These are phyloP conservation scores for Vitrella brassicaformis DNA, from an alignment of 73 alveolate species.

Conservation along the genomic window DNA sequence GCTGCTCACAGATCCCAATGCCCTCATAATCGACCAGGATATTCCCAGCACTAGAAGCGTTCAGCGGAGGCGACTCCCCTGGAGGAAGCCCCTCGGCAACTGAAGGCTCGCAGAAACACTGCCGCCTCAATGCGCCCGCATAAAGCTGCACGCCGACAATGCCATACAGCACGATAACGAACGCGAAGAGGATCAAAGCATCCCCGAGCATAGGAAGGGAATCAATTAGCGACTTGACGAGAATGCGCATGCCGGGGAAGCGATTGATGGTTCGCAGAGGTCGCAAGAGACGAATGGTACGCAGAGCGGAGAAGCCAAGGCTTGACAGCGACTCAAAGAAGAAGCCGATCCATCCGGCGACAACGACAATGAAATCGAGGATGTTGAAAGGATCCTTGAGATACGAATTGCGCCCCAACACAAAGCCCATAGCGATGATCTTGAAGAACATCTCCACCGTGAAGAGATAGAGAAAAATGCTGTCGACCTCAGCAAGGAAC, in stretches of 20 bases:
- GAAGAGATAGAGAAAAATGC: slow-evolving; percentile 21
- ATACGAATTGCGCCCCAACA: slow-evolving; percentile 40
- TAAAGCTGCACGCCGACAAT: slow-evolving; percentile 53
- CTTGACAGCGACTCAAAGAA: slow-evolving; percentile 35
- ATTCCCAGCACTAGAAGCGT: too few relatives aligned
- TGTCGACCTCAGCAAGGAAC: slow-evolving; percentile 8
- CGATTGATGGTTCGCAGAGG: slow-evolving; percentile 64
- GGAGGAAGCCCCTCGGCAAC: too few relatives aligned
- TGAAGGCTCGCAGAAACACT: slow-evolving; percentile 42
- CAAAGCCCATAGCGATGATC: slow-evolving; percentile 44
- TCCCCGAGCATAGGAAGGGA: slow-evolving; percentile 58
- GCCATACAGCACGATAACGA: slow-evolving; percentile 54
- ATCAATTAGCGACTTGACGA: slow-evolving; percentile 42
- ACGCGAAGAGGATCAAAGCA: slow-evolving; percentile 46
- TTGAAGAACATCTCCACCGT: slow-evolving; percentile 39
- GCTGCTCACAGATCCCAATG: too few relatives aligned
- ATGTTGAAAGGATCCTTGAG: slow-evolving; percentile 68
- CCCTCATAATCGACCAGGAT: too few relatives aligned
- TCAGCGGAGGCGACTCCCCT: too few relatives aligned
- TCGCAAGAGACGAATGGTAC: slow-evolving; percentile 59
- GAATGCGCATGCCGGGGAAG: slow-evolving; percentile 54
- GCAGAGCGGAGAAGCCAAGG: neutral
- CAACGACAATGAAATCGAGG: slow-evolving; percentile 61
- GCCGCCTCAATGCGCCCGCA: slow-evolving; percentile 44
- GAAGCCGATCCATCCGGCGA: slow-evolving; percentile 52